Evolutionary conservation across 78 protist species (phyloP), one percentile per base, ranked within the genome.

Genomic region (Dictyostelium firmibasis): DNA sequence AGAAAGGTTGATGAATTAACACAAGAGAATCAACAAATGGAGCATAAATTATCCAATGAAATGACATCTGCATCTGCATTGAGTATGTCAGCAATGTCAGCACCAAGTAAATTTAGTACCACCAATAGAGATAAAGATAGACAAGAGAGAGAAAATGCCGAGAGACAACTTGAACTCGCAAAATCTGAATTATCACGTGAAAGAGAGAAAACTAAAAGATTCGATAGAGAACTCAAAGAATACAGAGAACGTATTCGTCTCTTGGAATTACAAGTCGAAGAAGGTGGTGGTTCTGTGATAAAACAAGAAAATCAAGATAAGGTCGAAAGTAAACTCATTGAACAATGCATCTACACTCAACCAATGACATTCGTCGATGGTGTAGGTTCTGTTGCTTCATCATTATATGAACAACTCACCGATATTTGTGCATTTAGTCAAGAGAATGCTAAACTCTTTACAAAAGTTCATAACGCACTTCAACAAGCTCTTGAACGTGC

Each of bases 331-430:
- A 77, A 29, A 79, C 23, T 88, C 23, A 88, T 88, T 16, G 93
- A 88, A 35, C 86, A 79, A 64, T 88, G 86, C 43, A 88, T 88
- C 10, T 88, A 79, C 29, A 64, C 81, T 44, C 86, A 79, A 79
- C 35, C 86, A 33, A 43, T 78, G 18, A 79, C 93, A 5, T 88
- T 88, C 20, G 70, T 76, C 25, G 93, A 88, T 78, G 93, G 93
- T 41, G 79, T 79, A 64, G 93, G 93, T 9, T 44, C 86, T 27
- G 44, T 38, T 43, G 85, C 93, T 10, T 53, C 74, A 78, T 78
- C 85, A 77, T 43, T 88, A n/a, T 88, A 33, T 7, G 33, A 27
- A 11, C 38, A 79, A 64, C 38, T 88, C 7, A 27, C 76, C 0
- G 93, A 88, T 64, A 33, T 36, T 27, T 78, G 70, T 64, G 93